Base-by-base conservation (phyloP, 345 rosid genomes). In the Brassica juncea region DNA sequence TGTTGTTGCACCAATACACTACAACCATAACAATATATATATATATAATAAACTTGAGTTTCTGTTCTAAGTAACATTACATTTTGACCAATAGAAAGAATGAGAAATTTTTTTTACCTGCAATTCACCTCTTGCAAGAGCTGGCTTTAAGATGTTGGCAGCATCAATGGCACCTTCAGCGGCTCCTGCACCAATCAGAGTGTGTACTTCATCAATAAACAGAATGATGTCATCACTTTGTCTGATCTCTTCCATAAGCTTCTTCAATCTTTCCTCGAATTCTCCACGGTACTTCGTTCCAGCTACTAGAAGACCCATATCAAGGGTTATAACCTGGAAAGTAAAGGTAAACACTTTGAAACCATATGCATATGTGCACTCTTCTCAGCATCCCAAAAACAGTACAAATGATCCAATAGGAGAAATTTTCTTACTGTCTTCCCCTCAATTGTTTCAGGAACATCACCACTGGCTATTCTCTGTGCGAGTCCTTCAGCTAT, bases 1-100 rank as follows among this genome's bases (percentile, higher is more conserved):
- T 60, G 97, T 96, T n/a, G 99, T 96, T 58, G 99, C 97, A 77
- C 99, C 99, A 84, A 96, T 96, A 86, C 99, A 96, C 99, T 96
- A 88, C 6, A 82, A 84, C 21, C 81, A 42, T 23, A 37, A 66
- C 42, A 73, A 55, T 5, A 73, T 6, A 35, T 34, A 71, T 73
- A 23, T 16, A 71, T 73, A 23, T 16, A 71, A 23, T 3, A 66
- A 27, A 15, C 58, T 52, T 16, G 23, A 54, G 59, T 15, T 6
- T 59, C 54, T 0, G 2, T 32, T 23, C 44, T 16, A 25, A n/a
- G 30, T 66, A 25, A 32, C 34, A 42, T 8, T 1, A 58, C 6
- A 66, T 64, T 75, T 60, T 37, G 35, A 65, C 70, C 31, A 57
- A 16, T 9, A 31, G 3, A 77, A 54, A 61, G 54, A 30, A 64